Base-by-base conservation (phyloP, 2,329 filamentous ascomycete species). In the Fusarium irregulare region DNA sequence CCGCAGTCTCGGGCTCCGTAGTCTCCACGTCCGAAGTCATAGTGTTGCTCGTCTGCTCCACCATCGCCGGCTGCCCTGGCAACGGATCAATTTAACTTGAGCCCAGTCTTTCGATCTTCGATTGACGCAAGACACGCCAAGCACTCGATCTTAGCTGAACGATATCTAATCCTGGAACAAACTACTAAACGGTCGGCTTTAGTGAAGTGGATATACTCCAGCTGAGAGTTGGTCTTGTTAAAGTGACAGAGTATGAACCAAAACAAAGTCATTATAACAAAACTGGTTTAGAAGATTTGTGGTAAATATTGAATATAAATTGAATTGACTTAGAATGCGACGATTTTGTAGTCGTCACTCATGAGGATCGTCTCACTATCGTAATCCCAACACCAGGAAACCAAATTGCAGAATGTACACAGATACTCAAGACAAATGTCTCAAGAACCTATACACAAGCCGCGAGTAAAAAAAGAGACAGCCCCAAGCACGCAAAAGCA, bases 321-420 rank as follows among this genome's bases (percentile, higher is more conserved):
- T 66, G 62, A 76, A 72, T 64, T 73, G 74, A 76, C 72, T 75
- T 57, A 70, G 73, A 76, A 75, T 73, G 60, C 61, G 64, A 68
- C 50, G 66, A 71, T 74, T 75, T 70, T 56, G 73, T 72, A 75
- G 72, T 74, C 76, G 72, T 77, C 71, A 76, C 69, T 77, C 76
- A 76, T 78, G 58, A 77, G 66, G 64, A 66, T 77, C 76, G 56
- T 78, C 68, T 76, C 71, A 75, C 71, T 76, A 76, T 78, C 76
- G 70, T 78, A 70, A 78, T 76, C 70, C 75, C 63, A 75, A 77
- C 69, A 75, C 62, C 68, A 68, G 71, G 58, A 68, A 66, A 51
- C 47, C 54, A 57, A 59, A 44, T 42, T 41, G 57, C 34, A 53
- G 41, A 21, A 49, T 28, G 13, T 49, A 9, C 28, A 42, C 41